These are phyloP conservation scores for Chlorella sp. DNA, from an alignment of 139 green algal species.

Conservation along the genomic window DNA sequence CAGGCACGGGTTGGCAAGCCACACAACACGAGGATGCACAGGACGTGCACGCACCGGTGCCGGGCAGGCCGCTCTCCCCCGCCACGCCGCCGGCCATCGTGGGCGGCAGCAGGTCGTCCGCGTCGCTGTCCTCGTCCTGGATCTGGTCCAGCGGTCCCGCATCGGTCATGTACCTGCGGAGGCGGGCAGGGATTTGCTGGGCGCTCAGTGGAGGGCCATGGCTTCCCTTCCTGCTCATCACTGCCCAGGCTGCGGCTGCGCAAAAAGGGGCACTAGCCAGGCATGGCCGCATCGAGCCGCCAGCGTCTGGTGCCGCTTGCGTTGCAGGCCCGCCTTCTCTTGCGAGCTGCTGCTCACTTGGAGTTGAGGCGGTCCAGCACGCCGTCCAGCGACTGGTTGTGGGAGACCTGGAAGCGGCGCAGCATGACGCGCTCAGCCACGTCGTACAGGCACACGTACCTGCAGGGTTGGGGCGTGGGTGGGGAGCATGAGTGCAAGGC, in stretches of 20 bases:
- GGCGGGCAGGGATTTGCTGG: not conserved
- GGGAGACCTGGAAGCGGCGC: constrained; percentile 81
- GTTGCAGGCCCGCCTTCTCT: too few species aligned
- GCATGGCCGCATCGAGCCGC: too few species aligned
- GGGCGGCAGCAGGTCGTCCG: constrained; percentile 54
- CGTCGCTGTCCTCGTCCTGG: constrained; percentile 58
- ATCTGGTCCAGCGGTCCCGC: constrained; percentile 88
- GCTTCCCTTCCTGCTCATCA: too few species aligned
- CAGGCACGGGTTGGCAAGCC: too few species aligned
- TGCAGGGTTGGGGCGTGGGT: not conserved
- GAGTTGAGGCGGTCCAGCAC: constrained; percentile 95
- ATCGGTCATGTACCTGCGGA: constrained; percentile 74
- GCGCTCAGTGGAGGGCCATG: too few species aligned
- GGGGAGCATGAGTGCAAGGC: not conserved
- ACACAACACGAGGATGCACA: too few species aligned
- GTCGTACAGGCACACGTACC: constrained; percentile 97
- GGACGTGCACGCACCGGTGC: constrained; percentile 43
- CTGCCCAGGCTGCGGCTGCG: too few species aligned
- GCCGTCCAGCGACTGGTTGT: constrained; percentile 89
- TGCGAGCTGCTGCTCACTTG: too few species aligned
- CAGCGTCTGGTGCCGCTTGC: too few species aligned
- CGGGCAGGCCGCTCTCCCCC: constrained; percentile 38
- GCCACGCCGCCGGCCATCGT: constrained; percentile 38
- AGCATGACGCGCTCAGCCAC: constrained; percentile 91
- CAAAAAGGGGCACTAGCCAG: too few species aligned